phyloP scores from a whole-genome alignment of 164 flowering plant species.

The Pachysandra terminalis region DNA sequence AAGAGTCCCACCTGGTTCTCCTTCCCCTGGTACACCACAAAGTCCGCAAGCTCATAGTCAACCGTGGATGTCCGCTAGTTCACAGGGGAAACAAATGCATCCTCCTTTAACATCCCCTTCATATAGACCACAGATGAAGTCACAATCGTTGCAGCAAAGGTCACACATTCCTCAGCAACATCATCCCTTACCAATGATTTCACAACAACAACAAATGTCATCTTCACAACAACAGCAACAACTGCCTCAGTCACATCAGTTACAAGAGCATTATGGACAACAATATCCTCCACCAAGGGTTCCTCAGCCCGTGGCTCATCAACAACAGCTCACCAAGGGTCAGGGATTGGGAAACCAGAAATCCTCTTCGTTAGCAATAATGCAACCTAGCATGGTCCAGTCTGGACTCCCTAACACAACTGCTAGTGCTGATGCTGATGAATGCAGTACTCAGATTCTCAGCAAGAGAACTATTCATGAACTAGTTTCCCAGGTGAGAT shows the following conservation, averaged over 20 bases:
- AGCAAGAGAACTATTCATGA: conserved; percentile 91
- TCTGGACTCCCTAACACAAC: conserved; percentile 28
- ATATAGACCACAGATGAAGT: conserved; percentile 46
- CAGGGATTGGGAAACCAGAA: conserved; percentile 52
- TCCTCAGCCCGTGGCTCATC: conserved; percentile 43
- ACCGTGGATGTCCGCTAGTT: conserved; percentile 67
- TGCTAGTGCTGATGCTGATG: conserved; percentile 39
- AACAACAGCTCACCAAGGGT: conserved; percentile 42
- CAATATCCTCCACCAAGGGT: conserved; percentile 47
- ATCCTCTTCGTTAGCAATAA: conserved; percentile 31
- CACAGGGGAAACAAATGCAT: conserved; percentile 51
- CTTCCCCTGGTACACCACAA: conserved; percentile 50
- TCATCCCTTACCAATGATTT: conserved; percentile 31
- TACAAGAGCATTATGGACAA: conserved; percentile 55
- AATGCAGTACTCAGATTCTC: conserved; percentile 52
- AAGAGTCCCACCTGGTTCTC: conserved; percentile 43
- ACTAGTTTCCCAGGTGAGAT: conserved; percentile 65
- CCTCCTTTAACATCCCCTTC: conserved; percentile 58
- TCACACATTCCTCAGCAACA: conserved; percentile 52
- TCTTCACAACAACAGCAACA: conserved; percentile 44
- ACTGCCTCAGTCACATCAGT: conserved; percentile 37
- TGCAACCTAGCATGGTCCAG: conserved; percentile 33
- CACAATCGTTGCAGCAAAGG: conserved; percentile 59
- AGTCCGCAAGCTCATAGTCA: conserved; percentile 50
- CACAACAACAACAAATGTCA: conserved; percentile 47